Evolutionary conservation across 495 filamentous ascomycete genomes (phyloP).

Genomic region (Echria macrotheca): DNA sequence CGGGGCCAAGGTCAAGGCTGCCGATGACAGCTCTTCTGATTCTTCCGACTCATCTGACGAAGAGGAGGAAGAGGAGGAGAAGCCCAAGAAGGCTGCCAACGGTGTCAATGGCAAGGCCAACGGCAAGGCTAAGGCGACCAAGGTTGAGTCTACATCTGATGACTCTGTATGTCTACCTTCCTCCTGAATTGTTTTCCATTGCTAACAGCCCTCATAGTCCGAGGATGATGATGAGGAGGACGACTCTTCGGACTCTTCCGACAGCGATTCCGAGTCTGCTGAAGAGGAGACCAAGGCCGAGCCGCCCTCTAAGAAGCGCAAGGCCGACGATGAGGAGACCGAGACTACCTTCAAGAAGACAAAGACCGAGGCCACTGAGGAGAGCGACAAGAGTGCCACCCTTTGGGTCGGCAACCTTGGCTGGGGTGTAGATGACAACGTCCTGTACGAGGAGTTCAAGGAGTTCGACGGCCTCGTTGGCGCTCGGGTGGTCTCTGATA

Average conservation of each 20-base stretch:
- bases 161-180: constrained; percentile 23
- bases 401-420: constrained; percentile 92
- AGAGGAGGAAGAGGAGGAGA: constrained; percentile 29
- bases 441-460: constrained; percentile 81
- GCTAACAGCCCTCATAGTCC: constrained; percentile 22
- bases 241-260: constrained; percentile 14
- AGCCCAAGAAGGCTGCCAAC: constrained; percentile 40
- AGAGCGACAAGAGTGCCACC: constrained; percentile 49
- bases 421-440: constrained; percentile 92
- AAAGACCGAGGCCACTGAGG: constrained; percentile 45
- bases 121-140: constrained; percentile 10
- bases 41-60: constrained; percentile 27
- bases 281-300: constrained; percentile 41
- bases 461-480: constrained; percentile 70
- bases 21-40: constrained; percentile 23
- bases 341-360: constrained; percentile 70
- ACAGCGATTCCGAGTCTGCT: constrained; percentile 39
- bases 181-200: constrained; percentile 19
- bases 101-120: constrained; percentile 25
- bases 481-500: constrained; percentile 79
- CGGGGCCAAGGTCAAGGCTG: constrained; percentile 29
- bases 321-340: constrained; percentile 58
- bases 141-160: constrained; percentile 35
- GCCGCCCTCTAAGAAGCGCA: constrained; percentile 44
- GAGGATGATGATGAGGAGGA: constrained; percentile 17